Percentiles rank a stretch among this genome's conserved stretches.
Conservation (phyloP, 768 basidiomycete species). For the Lepiota subincarnata region DNA sequence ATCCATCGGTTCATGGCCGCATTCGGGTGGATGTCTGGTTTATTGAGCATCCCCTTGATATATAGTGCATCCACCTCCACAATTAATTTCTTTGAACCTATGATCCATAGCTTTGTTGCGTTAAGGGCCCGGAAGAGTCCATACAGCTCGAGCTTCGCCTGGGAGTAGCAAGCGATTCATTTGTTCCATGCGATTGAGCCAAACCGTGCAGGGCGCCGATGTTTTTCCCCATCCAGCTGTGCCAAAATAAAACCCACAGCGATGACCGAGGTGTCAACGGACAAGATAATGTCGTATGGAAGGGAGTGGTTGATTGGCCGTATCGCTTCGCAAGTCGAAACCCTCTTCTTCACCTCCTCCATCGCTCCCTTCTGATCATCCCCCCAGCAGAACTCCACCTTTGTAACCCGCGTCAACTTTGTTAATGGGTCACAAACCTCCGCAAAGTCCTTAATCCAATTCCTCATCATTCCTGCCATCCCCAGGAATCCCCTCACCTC, state of each 20-base stretch:
- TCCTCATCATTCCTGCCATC: constrained; percentile 20
- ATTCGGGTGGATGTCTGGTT: constrained; percentile 33
- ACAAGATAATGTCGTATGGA: background rate
- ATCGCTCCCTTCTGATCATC: constrained; percentile 16
- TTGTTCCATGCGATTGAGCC: constrained; percentile 10
- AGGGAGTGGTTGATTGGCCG: constrained; percentile 23
- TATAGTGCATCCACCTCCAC: constrained; percentile 37
- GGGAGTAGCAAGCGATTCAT: background rate
- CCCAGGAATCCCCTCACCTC: constrained; percentile 29
- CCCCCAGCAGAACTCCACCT: constrained; percentile 28
- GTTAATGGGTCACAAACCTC: constrained; percentile 16
- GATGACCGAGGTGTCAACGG: constrained; percentile 7
- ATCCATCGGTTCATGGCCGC: constrained; percentile 41
- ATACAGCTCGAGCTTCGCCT: constrained; percentile 23
- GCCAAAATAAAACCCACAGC: constrained; percentile 5
- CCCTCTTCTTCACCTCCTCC: constrained; percentile 21
- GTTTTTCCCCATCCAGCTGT: background rate
- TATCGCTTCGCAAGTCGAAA: constrained; percentile 23
- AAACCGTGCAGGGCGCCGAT: background rate
- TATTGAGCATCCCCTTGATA: constrained; percentile 39
- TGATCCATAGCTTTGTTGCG: constrained; percentile 8
- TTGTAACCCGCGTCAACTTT: constrained; percentile 14
- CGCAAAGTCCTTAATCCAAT: constrained; percentile 24
- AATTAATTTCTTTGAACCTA: constrained; percentile 21
- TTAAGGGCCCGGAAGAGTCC: constrained; percentile 27